These are phyloP conservation scores for Suhomyces wounanorum DNA, from an alignment of 1,139 yeast species.

Conservation along the genomic window DNA sequence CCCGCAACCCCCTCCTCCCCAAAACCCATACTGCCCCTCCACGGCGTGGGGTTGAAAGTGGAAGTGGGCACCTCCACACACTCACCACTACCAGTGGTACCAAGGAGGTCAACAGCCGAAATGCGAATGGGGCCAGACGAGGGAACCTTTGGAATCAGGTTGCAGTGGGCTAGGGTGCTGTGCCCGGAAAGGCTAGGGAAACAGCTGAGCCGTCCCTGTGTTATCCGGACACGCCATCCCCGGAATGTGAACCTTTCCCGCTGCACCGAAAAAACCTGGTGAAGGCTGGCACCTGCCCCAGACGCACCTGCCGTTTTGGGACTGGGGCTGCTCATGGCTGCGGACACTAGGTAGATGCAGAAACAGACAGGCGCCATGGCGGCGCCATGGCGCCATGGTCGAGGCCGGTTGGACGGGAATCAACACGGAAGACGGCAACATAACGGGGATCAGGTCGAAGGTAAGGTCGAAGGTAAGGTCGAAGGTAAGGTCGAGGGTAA, in stretches of 20 bases:
- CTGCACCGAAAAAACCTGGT: slow-evolving; percentile 8
- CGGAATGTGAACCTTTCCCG: slow-evolving; percentile 2
- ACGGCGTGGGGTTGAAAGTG: too few relatives aligned
- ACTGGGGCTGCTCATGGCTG: background rate
- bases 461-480: background rate
- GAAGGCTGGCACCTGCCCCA: slow-evolving; percentile 2
- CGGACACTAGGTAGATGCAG: background rate
- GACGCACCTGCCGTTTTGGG: background rate
- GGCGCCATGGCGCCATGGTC: background rate
- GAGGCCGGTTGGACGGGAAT: background rate
- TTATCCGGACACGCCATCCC: slow-evolving; percentile 2
- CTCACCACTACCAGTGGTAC: background rate
- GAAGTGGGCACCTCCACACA: too few relatives aligned
- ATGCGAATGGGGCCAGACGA: background rate
- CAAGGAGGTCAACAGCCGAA: background rate
- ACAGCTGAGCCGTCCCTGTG: slow-evolving; percentile 1
- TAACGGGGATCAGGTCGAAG: background rate
- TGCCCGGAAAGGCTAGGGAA: background rate
- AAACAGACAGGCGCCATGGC: background rate
- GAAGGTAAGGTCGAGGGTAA: background rate
- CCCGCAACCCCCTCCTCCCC: background rate
- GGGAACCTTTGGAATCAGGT: background rate
- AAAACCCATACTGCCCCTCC: too few relatives aligned
- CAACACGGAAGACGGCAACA: background rate
- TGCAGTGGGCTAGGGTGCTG: background rate